phyloP scores from a whole-genome alignment of 805 yeast genomes.

The Kuraishia capsulata region DNA sequence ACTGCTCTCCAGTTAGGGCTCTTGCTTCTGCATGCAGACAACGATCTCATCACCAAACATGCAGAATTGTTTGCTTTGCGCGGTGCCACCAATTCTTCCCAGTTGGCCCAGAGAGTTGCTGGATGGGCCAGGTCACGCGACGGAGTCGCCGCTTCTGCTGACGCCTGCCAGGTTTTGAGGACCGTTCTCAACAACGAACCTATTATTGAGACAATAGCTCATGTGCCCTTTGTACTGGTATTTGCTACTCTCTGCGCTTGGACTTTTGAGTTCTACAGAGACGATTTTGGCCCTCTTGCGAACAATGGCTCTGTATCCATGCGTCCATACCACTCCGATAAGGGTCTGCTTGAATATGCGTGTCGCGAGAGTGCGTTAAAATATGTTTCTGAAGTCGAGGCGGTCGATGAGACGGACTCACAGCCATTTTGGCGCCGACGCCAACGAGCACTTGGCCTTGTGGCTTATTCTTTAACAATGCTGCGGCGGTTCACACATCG shows the following conservation, averaged over 20 bases:
- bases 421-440: neutral
- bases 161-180: constrained; percentile 19
- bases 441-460: neutral
- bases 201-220: constrained; percentile 14
- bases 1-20: constrained; percentile 16
- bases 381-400: constrained; percentile 6
- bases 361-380: constrained; percentile 9
- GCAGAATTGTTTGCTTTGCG: constrained; percentile 3
- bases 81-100: neutral
- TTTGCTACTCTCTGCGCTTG: constrained; percentile 7
- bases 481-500: neutral
- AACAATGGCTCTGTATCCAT: neutral
- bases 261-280: constrained; percentile 11
- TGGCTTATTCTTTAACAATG: neutral
- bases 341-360: constrained; percentile 4
- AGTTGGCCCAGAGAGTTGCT: constrained; percentile 2
- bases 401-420: constrained; percentile 7
- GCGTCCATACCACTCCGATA: neutral
- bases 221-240: constrained; percentile 11
- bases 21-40: constrained; percentile 18
- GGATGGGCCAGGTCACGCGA: constrained; percentile 7
- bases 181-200: constrained; percentile 15
- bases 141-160: constrained; percentile 8
- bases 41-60: constrained; percentile 9
- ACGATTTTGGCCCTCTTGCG: constrained; percentile 4